phyloP scores from a whole-genome alignment of 1,139 yeast genomes.

The Debaryomyces psychrophilus region DNA sequence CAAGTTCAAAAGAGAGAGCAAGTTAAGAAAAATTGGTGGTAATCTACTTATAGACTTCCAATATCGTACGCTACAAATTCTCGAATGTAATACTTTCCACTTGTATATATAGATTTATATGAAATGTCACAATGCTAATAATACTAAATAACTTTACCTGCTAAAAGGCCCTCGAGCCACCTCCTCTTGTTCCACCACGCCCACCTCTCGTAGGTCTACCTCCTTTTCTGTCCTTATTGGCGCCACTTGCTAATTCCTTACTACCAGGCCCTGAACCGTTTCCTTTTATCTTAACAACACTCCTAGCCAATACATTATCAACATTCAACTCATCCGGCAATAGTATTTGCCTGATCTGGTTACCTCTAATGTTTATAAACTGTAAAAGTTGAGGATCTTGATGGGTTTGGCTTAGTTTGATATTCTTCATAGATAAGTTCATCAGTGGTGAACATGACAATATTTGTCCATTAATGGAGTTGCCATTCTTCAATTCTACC shows the following conservation, averaged over 20 bases:
- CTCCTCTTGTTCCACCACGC: constrained; percentile 22
- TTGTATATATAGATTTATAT: constrained; percentile 7
- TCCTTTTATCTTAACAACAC: constrained; percentile 41
- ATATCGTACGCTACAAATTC: neutral
- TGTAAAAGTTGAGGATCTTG: constrained; percentile 77
- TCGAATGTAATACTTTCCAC: neutral
- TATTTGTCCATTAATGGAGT: constrained; percentile 50
- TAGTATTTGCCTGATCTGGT: constrained; percentile 80
- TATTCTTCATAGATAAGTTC: constrained; percentile 86
- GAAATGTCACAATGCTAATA: constrained; percentile 6
- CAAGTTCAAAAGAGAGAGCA: constrained; percentile 55
- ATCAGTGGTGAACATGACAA: constrained; percentile 87
- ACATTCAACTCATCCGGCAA: constrained; percentile 88
- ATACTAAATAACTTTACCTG: constrained; percentile 5
- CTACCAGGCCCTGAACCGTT: constrained; percentile 47
- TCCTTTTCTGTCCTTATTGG: constrained; percentile 12
- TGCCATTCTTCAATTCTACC: constrained; percentile 89
- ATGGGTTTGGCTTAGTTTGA: constrained; percentile 71
- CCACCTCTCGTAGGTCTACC: constrained; percentile 19
- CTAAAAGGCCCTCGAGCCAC: constrained; percentile 26
- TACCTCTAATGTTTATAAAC: constrained; percentile 86
- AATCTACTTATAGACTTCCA: neutral
- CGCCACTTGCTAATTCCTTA: constrained; percentile 14
- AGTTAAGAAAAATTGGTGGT: constrained; percentile 54
- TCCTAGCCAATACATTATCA: constrained; percentile 65